Evolutionary conservation across 768 basidiomycete genomes (phyloP), one percentile per base, ranked within the genome.

Genomic region (Steccherinum ochraceum): DNA sequence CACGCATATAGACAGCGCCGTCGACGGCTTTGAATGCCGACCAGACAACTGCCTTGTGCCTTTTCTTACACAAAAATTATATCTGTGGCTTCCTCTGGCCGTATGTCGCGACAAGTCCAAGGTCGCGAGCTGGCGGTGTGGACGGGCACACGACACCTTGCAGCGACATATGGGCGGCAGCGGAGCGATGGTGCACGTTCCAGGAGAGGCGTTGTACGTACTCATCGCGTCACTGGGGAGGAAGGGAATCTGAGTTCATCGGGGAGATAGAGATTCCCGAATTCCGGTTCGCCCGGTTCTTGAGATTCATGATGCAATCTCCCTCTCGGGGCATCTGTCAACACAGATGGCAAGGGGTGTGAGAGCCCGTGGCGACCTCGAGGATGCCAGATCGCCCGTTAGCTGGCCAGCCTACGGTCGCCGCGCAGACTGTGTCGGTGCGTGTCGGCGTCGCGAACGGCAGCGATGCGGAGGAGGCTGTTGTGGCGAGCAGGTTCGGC

Each of bases 181-280:
- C n/a, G n/a, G n/a, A n/a, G n/a, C n/a, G n/a, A n/a, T n/a, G n/a
- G 30, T 7, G 30, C 30, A 35, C 16, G 30, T 16, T 35, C n/a
- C 30, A 35, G 30, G 30, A 35, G 30, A 35, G 30, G 30, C 7
- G 7, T 43, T 7, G 16, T 61, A 61, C 59, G 59, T 61, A 60
- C 47, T 43, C 20, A n/a, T 24, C 18, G 42, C 40, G 45, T 56
- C 23, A 46, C 5, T 7, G 23, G 24, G 16, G 11, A 7, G 41
- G 19, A 43, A 23, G 24, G 23, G 58, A 58, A 59, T 61, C 60
- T 58, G 52, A 23, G 16, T 19, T 56, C 56, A 64, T 64, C 63
- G 63, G 63, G 63, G 54, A 53, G 50, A 51, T 23, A 56, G 50
- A 64, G 63, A 62, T 64, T 61, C 58, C 63, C n/a, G n/a, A n/a